Evolutionary conservation across 371 early-diverging fungal genomes (phyloP).

Genomic region (Rhizopus microsporus): DNA sequence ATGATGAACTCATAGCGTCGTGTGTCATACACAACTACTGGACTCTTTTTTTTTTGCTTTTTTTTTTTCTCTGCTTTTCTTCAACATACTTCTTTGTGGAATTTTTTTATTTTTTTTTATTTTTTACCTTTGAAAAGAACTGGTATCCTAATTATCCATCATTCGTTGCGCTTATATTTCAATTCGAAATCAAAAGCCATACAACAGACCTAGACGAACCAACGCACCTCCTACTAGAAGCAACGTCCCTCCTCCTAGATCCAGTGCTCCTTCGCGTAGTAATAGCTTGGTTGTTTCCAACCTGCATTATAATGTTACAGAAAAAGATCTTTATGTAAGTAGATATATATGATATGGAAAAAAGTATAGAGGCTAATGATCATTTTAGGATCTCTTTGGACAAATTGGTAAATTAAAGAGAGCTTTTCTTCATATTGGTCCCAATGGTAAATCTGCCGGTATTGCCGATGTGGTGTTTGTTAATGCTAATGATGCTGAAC

Average conservation of each 20-base stretch:
- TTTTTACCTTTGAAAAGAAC: slow-evolving; percentile 16
- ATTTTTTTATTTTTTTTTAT: slow-evolving; percentile 13
- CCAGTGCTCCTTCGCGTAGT: slow-evolving; percentile 15
- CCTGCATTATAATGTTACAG: slow-evolving; percentile 65
- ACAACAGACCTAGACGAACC: slow-evolving; percentile 27
- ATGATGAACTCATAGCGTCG: background rate
- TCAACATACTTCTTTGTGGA: slow-evolving; percentile 9
- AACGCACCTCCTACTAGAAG: slow-evolving; percentile 10
- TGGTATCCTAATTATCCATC: slow-evolving; percentile 25
- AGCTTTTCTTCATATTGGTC: slow-evolving; percentile 58
- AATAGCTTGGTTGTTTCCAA: slow-evolving; percentile 56
- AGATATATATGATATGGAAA: background rate
- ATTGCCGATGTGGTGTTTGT: slow-evolving; percentile 63
- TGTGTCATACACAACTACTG: background rate
- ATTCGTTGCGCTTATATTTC: slow-evolving; percentile 20
- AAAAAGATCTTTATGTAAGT: slow-evolving; percentile 69
- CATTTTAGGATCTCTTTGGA: slow-evolving; percentile 53
- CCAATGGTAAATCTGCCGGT: slow-evolving; percentile 64
- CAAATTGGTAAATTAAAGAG: slow-evolving; percentile 54
- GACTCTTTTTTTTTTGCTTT: slow-evolving; percentile 8
- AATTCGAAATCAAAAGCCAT: slow-evolving; percentile 19
- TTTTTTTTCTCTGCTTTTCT: slow-evolving; percentile 4
- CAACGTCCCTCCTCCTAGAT: slow-evolving; percentile 4
- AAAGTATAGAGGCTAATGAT: background rate
- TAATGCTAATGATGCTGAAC: slow-evolving; percentile 50